phyloP scores from a whole-genome alignment of 1,139 yeast genomes.

The Yamadazyma dendronema region DNA sequence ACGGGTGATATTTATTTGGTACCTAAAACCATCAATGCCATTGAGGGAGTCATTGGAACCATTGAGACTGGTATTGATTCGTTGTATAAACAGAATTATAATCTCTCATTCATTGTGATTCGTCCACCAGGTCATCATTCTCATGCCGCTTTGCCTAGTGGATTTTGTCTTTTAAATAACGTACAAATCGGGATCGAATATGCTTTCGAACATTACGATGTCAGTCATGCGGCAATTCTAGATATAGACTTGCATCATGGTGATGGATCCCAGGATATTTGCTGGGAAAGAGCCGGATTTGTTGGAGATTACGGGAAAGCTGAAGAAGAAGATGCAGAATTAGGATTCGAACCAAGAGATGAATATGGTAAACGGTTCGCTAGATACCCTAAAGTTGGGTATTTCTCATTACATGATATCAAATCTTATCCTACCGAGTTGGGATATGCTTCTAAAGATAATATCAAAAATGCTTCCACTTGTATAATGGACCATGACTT shows the following conservation, averaged over 20 bases:
- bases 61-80: conserved; percentile 71
- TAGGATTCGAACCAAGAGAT: conserved; percentile 38
- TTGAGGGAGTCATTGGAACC: conserved; percentile 80
- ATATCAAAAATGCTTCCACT: conserved; percentile 74
- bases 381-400: conserved; percentile 67
- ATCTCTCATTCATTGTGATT: conserved; percentile 65
- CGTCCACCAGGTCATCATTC: conserved; percentile 92
- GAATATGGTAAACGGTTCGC: conserved; percentile 56
- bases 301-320: conserved; percentile 50
- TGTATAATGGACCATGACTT: conserved; percentile 79
- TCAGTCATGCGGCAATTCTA: conserved; percentile 78
- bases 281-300: conserved; percentile 77
- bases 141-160: conserved; percentile 81
- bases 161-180: conserved; percentile 82
- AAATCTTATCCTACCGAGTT: conserved; percentile 84
- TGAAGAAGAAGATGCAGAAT: conserved; percentile 35
- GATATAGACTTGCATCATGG: conserved; percentile 91
- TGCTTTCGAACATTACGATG: conserved; percentile 60
- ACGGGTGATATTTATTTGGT: conserved; percentile 79
- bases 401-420: conserved; percentile 82
- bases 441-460: conserved; percentile 72
- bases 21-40: conserved; percentile 65
- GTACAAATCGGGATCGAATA: conserved; percentile 83
- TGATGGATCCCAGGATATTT: conserved; percentile 88
- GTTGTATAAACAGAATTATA: conserved; percentile 42